Evolutionary conservation across 2,329 filamentous ascomycete genomes (phyloP), one percentile per base, ranked within the genome.

Genomic region (Aphanocladium album): DNA sequence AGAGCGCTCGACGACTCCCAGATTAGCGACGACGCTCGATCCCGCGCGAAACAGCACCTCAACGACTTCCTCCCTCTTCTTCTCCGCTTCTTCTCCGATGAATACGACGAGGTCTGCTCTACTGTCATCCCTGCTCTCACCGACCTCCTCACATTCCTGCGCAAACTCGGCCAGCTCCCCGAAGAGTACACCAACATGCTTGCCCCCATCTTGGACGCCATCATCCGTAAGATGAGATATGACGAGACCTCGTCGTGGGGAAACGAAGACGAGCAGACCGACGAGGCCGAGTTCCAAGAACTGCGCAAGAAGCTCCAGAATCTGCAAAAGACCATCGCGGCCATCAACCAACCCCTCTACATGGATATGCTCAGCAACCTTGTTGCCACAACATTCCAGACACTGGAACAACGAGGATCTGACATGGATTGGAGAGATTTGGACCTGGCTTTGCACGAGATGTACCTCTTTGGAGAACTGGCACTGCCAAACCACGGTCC

Each of bases 81-180:
- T 14, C 80, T 99, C 55, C 90, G 93, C 43, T 97, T 97, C 79
- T 97, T 99, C 76, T 90, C 92, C 25, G 95, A 99, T 74, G 93
- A 99, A 72, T 99, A 96, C 73, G 95, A 99, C 74, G 95, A 99
- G 77, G 89, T 99, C 67, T 98, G 95, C 79, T 96, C 93, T 39
- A 95, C 91, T 14, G 91, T 98, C 62, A 96, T 99, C 63, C 90
- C 93, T 23, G 93, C 91, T 41, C 85, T 98, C 60, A 96, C 91
- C 53, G 96, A 99, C 69, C 84, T 98, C 53, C 83, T 99, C 63
- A 92, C 91, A 30, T 93, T 96, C 72, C 83, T 98, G 65, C 89
- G 95, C 61, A 96, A 93, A 74, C 80, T 92, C 41, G 83, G 88
- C 14, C 80, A 85, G 21, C 80, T 96, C n/a, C 87, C 89, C 19